These are phyloP conservation scores for Amesomyces nigricolor DNA, from an alignment of 2,329 filamentous ascomycete genomes.

Conservation along the genomic window DNA sequence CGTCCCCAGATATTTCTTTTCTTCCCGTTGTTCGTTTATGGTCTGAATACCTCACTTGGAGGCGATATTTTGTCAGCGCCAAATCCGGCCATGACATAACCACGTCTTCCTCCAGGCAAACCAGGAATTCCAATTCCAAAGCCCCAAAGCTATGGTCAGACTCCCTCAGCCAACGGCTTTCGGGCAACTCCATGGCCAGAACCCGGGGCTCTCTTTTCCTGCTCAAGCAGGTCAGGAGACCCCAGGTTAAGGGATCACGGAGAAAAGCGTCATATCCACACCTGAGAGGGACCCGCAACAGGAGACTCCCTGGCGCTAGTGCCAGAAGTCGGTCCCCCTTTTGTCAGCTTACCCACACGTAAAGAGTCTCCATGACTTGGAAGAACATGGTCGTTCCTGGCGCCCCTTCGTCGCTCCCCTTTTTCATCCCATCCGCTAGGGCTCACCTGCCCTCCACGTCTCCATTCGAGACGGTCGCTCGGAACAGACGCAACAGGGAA, in stretches of 20 bases:
- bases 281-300: neutral
- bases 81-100: too few relatives aligned
- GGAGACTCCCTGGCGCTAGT: neutral
- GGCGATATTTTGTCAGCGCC: too few relatives aligned
- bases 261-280: conserved; percentile 3
- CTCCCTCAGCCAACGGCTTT: neutral
- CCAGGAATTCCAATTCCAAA: too few relatives aligned
- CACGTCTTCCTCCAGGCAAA: too few relatives aligned
- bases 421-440: conserved; percentile 5
- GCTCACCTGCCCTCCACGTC: conserved; percentile 4
- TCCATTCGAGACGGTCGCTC: conserved; percentile 2
- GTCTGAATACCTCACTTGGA: too few relatives aligned
- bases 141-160: too few relatives aligned
- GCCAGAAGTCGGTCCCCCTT: neutral
- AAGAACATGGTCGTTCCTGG: neutral
- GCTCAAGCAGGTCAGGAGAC: conserved; percentile 3
- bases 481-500: conserved; percentile 1
- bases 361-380: neutral
- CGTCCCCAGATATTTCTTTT: too few relatives aligned
- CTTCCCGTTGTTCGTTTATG: neutral
- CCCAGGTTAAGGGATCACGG: conserved; percentile 5
- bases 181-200: neutral
- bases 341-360: conserved; percentile 2
- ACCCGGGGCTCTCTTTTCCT: neutral
- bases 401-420: neutral